Conservation (phyloP, 1,284 basidiomycete genomes). For the Cryptococcus sp. region DNA sequence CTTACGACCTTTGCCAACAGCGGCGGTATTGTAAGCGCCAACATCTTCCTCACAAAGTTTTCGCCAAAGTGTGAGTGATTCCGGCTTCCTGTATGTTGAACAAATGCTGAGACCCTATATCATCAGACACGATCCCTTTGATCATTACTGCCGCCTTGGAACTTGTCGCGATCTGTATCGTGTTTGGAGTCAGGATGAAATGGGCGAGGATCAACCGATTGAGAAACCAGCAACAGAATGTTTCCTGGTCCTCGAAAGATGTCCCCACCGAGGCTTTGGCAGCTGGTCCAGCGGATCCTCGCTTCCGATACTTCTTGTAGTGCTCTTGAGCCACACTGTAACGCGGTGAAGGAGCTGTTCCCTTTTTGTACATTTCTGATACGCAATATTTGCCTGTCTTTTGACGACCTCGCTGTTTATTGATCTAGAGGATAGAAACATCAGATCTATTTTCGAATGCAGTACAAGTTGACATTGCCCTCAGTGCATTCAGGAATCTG, state of each 20-base stretch:
- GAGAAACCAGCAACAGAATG: slow-evolving; percentile 57
- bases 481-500: too few species aligned
- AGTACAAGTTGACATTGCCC: too few species aligned
- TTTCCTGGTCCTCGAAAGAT: slow-evolving; percentile 55
- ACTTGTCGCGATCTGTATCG: slow-evolving; percentile 25
- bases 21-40: slow-evolving; percentile 1
- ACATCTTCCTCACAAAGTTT: slow-evolving; percentile 1
- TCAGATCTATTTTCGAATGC: too few species aligned
- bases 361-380: too few species aligned
- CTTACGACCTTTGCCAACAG: slow-evolving; percentile 11
- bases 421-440: too few species aligned
- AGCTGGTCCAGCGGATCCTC: slow-evolving; percentile 55
- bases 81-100: not conserved
- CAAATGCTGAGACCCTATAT: not conserved
- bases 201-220: slow-evolving; percentile 33
- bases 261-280: slow-evolving; percentile 57
- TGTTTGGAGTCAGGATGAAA: slow-evolving; percentile 19
- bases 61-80: not conserved
- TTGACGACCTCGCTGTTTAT: too few species aligned
- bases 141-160: slow-evolving; percentile 24
- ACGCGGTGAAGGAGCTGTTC: too few species aligned
- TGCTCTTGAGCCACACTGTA: too few species aligned
- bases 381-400: too few species aligned
- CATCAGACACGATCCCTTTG: slow-evolving; percentile 15
- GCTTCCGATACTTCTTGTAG: slow-evolving; percentile 57